phyloP scores from a whole-genome alignment of 257 asterid species.

The Plantago ovata region DNA sequence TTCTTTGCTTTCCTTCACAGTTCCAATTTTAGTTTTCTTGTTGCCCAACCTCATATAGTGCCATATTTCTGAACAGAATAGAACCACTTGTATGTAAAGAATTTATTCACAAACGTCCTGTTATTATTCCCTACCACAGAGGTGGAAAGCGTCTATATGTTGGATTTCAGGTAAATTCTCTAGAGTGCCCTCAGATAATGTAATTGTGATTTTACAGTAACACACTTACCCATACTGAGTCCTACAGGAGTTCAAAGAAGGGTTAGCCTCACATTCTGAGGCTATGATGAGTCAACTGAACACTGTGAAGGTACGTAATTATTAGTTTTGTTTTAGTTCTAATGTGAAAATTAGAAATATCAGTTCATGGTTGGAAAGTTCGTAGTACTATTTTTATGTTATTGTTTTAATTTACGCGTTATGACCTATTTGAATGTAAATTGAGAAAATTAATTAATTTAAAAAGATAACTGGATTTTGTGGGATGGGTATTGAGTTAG shows the following conservation, averaged over 20 bases:
- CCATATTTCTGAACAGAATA: conserved; percentile 46
- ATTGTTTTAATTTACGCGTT: too few species aligned
- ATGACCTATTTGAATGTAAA: too few species aligned
- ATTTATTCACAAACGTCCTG: conserved; percentile 59
- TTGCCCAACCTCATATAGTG: conserved; percentile 17
- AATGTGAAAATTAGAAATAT: neutral
- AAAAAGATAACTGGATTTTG: too few species aligned
- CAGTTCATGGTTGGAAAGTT: neutral
- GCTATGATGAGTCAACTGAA: conserved; percentile 56
- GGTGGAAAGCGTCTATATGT: conserved; percentile 93
- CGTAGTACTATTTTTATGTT: too few species aligned
- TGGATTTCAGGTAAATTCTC: conserved; percentile 66
- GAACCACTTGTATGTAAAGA: conserved; percentile 96
- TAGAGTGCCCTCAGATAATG: neutral
- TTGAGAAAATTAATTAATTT: too few species aligned
- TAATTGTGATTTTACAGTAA: conserved; percentile 12
- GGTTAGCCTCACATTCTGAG: conserved; percentile 64
- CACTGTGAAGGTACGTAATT: conserved; percentile 49
- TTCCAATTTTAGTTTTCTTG: neutral
- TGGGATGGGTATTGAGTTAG: too few species aligned
- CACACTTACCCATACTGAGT: conserved; percentile 20
- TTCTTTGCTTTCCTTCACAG: conserved; percentile 1
- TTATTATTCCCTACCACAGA: conserved; percentile 86
- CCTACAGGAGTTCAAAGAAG: conserved; percentile 84
- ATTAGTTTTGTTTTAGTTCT: conserved; percentile 13